Base-by-base conservation (phyloP, 148 eudicot genomes). In the Rhododendron kiyosumense region DNA sequence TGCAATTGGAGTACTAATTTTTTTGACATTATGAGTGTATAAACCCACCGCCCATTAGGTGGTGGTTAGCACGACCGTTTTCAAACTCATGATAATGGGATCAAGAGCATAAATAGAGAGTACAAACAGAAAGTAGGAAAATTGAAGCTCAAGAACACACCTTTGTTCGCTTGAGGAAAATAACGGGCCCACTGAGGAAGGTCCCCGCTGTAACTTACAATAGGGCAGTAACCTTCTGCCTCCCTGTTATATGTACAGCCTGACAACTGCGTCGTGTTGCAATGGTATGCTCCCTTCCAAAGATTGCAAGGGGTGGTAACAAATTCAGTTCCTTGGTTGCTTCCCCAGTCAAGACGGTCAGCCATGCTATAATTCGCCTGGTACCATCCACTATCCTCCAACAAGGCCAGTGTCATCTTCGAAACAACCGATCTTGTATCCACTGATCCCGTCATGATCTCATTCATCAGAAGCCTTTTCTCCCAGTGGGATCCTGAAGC, bases 381-480 rank as follows among this genome's bases (percentile, higher is more conserved):
- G 87, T 97, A 95, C 99, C 99, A 97, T 83, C 99, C 99, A 87
- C 98, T 95, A 85, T 97, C 99, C 86, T 97, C 99, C 86, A 97
- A 89, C 75, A 97, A 91, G 85, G 98, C 99, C 86, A 97, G 91
- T 61, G 99, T 97, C 98, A 97, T 93, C 81, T 93, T 87, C 9
- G 99, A 97, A 88, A 97, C 98, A 34, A 97, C 99, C 75, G 99
- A 97, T 88, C 94, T 91, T 32, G 99, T 95, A 87, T 97, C 99
- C 52, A 97, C 99, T 46, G 99, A 97, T 54, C 99, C 99, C 14
- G 99, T 97, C 99, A 97, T 97, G 52, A 97, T 97, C 91, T 97
- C 99, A 87, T 97, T 97, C 99, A 97, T 97, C 89, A 97, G 87
- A 81, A 97, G 98, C 90, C 99, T 94, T 87, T 97, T 97, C 89